Percentiles rank a stretch among this genome's conserved stretches.
phyloP scores from a whole-genome alignment of 495 filamentous ascomycete genomes.

The Hypoxylon crocopeplum region DNA sequence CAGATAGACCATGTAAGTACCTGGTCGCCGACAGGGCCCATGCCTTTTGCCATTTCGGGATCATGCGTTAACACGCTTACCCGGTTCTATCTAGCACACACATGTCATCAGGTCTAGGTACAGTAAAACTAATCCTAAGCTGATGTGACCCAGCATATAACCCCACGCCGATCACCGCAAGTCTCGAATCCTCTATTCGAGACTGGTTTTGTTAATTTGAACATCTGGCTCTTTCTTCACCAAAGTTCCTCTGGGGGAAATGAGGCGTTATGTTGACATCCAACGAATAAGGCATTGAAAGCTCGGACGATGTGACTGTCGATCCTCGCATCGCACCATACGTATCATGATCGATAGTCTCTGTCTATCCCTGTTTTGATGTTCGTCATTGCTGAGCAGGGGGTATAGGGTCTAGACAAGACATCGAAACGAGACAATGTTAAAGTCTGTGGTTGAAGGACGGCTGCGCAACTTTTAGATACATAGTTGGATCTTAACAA shows the following conservation, averaged over 20 bases:
- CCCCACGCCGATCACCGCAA: constrained; percentile 37
- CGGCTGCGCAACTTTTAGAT: too few relatives aligned
- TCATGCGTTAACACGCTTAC: constrained; percentile 34
- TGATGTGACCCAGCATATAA: constrained; percentile 35
- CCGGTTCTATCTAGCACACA: constrained; percentile 37
- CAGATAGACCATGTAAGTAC: constrained; percentile 24
- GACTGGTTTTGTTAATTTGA: constrained; percentile 22
- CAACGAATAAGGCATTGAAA: constrained; percentile 36
- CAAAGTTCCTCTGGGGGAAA: constrained; percentile 34
- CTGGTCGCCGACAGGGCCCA: constrained; percentile 27
- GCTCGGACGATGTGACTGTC: constrained; percentile 41
- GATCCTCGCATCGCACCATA: constrained; percentile 39
- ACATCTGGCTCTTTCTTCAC: constrained; percentile 14
- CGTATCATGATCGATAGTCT: constrained; percentile 39
- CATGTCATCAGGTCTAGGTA: constrained; percentile 33
- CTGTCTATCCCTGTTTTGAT: constrained; percentile 28
- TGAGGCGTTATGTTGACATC: constrained; percentile 37
- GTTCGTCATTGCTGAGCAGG: constrained; percentile 37
- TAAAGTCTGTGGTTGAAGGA: too few relatives aligned
- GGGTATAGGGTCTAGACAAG: constrained; percentile 22
- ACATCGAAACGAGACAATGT: not conserved
- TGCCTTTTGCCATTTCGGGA: constrained; percentile 36
- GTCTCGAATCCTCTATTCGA: constrained; percentile 32
- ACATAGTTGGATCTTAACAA: too few relatives aligned
- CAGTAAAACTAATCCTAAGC: constrained; percentile 31